Conservation (phyloP, 2,329 filamentous ascomycete species). For the Trichoderma atroviride region DNA sequence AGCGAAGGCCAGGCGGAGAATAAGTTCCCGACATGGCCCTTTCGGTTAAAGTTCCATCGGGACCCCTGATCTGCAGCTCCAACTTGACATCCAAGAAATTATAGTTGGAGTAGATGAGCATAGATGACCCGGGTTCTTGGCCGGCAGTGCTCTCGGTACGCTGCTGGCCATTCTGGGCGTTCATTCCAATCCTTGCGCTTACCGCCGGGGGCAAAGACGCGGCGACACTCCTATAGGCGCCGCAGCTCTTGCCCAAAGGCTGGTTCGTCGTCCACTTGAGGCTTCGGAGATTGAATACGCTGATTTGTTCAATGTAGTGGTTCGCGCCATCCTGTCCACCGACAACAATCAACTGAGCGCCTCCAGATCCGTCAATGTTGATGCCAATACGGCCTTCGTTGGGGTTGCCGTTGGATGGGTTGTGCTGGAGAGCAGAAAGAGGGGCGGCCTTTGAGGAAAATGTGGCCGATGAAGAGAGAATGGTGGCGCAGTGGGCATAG, state of each 20-base stretch:
- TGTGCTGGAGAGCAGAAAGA: slow-evolving; percentile 85
- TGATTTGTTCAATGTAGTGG: slow-evolving; percentile 98
- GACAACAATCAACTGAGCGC: slow-evolving; percentile 95
- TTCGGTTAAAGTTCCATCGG: slow-evolving; percentile 82
- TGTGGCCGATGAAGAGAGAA: slow-evolving; percentile 82
- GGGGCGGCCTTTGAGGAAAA: slow-evolving; percentile 86
- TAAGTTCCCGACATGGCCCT: slow-evolving; percentile 85
- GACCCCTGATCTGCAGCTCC: slow-evolving; percentile 83
- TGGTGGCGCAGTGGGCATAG: slow-evolving; percentile 94
- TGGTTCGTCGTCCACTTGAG: slow-evolving; percentile 94
- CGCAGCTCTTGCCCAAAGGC: slow-evolving; percentile 85
- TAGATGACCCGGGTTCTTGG: slow-evolving; percentile 65
- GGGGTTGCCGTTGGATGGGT: slow-evolving; percentile 77
- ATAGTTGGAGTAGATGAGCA: slow-evolving; percentile 99
- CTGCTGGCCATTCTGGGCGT: slow-evolving; percentile 43
- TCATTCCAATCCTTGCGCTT: slow-evolving; percentile 65
- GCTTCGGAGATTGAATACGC: slow-evolving; percentile 93
- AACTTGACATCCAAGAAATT: slow-evolving; percentile 98
- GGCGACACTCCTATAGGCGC: slow-evolving; percentile 93
- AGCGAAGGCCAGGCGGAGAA: slow-evolving; percentile 88
- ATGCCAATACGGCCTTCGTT: slow-evolving; percentile 89
- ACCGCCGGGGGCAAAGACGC: slow-evolving; percentile 74
- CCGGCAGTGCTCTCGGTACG: slow-evolving; percentile 52
- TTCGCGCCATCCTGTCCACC: slow-evolving; percentile 97
- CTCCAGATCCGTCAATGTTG: slow-evolving; percentile 85